These are phyloP conservation scores for Salix brachista DNA, from an alignment of 345 rosid genomes.

Conservation along the genomic window DNA sequence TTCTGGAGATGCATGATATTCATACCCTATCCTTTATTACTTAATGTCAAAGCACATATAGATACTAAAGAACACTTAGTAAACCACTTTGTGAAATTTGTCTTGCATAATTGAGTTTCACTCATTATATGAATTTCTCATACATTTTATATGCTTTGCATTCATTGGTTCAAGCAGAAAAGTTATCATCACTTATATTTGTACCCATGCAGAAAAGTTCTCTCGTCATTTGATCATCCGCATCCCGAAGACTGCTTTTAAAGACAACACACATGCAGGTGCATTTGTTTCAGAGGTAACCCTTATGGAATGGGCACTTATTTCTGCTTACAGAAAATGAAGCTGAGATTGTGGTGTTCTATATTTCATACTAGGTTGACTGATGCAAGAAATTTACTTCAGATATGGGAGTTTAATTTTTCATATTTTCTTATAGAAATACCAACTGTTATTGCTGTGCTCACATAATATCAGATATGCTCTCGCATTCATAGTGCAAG, in stretches of 20 bases:
- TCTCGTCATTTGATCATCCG: slow-evolving; percentile 78
- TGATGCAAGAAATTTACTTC: slow-evolving; percentile 2
- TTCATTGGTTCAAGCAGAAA: neutral
- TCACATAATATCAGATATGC: slow-evolving; percentile 55
- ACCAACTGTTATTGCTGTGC: slow-evolving; percentile 10
- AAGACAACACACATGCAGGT: slow-evolving; percentile 89
- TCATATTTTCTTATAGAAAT: slow-evolving; percentile 1
- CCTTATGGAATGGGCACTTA: neutral
- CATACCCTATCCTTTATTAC: neutral
- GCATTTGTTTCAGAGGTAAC: slow-evolving; percentile 93
- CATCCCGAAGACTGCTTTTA: slow-evolving; percentile 78
- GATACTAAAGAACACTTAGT: neutral
- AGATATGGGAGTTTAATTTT: neutral
- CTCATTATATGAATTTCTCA: neutral
- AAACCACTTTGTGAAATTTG: too few relatives aligned
- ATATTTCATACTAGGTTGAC: neutral
- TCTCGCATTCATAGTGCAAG: slow-evolving; percentile 50
- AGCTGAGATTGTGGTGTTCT: neutral
- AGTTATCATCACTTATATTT: neutral
- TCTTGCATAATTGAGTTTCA: neutral
- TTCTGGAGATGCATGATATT: slow-evolving; percentile 1
- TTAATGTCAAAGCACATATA: neutral
- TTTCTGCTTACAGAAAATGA: too few relatives aligned
- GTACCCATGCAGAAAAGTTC: slow-evolving; percentile 67
- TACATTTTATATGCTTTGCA: neutral